Conservation (phyloP, 768 basidiomycete genomes). For the Podaxis rugospora region DNA sequence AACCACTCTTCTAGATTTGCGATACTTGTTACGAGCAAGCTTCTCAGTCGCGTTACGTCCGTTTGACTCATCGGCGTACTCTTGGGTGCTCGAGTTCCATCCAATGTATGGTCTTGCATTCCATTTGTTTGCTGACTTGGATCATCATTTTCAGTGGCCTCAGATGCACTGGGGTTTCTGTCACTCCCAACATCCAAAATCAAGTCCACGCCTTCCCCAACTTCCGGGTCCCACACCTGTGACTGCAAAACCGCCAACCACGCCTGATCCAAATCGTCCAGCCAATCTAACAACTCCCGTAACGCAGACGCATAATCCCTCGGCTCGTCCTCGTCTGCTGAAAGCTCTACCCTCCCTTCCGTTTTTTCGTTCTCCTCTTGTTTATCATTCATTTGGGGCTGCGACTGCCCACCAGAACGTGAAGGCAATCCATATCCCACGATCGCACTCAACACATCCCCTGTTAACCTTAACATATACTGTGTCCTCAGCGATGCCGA, state of each 20-base stretch:
- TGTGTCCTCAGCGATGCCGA: constrained; percentile 64
- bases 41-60: constrained; percentile 65
- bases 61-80: constrained; percentile 44
- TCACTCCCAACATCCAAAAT: neutral
- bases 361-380: neutral
- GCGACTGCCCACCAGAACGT: neutral
- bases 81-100: neutral
- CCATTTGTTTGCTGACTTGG: too few relatives aligned
- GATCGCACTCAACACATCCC: constrained; percentile 57
- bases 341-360: neutral
- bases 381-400: neutral
- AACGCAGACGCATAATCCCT: constrained; percentile 22
- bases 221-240: constrained; percentile 62
- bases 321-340: neutral
- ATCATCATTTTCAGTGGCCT: neutral
- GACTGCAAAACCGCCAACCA: constrained; percentile 64
- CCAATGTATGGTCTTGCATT: neutral
- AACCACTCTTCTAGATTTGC: constrained; percentile 71
- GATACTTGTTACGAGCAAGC: constrained; percentile 57
- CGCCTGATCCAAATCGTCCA: constrained; percentile 70
- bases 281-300: constrained; percentile 54
- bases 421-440: constrained; percentile 45
- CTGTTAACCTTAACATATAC: constrained; percentile 68
- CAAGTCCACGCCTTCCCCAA: constrained; percentile 31
- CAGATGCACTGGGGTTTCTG: too few relatives aligned